Evolutionary conservation across 768 basidiomycete genomes (phyloP).

Genomic region (Baorangia bicolor): DNA sequence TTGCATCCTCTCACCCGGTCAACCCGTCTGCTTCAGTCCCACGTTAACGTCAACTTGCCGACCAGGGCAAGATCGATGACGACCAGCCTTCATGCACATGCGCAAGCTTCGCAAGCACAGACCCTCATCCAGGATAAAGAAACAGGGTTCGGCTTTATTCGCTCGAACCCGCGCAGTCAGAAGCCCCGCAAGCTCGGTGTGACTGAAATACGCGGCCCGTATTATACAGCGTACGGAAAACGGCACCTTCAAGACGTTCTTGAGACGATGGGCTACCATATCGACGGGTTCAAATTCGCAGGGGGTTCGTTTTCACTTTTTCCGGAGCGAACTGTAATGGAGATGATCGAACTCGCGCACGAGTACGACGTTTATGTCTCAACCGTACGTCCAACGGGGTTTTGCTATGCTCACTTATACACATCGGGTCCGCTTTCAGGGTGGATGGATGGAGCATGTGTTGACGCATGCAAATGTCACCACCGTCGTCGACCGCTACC

Average conservation of each 20-base stretch:
- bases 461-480: constrained; percentile 6
- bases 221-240: constrained; percentile 41
- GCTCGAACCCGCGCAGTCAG: constrained; percentile 27
- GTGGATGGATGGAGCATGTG: constrained; percentile 18
- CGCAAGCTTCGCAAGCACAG: neutral
- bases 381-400: constrained; percentile 35
- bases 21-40: neutral
- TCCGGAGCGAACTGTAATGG: constrained; percentile 38
- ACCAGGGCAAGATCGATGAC: neutral
- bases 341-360: constrained; percentile 42
- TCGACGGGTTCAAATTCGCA: constrained; percentile 47
- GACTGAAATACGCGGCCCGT: constrained; percentile 46
- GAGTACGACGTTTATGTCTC: constrained; percentile 41
- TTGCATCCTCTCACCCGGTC: neutral
- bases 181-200: constrained; percentile 40
- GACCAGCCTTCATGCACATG: neutral
- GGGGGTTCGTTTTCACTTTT: constrained; percentile 44
- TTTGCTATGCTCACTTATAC: neutral
- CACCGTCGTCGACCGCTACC: constrained; percentile 12
- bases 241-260: constrained; percentile 43
- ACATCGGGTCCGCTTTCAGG: neutral
- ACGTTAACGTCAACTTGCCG: neutral
- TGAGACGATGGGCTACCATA: constrained; percentile 41
- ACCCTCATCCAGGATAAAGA: constrained; percentile 12
- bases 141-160: constrained; percentile 14